These are phyloP conservation scores for Teunomyces lycoperdinae DNA, from an alignment of 805 yeast genomes.

Conservation along the genomic window DNA sequence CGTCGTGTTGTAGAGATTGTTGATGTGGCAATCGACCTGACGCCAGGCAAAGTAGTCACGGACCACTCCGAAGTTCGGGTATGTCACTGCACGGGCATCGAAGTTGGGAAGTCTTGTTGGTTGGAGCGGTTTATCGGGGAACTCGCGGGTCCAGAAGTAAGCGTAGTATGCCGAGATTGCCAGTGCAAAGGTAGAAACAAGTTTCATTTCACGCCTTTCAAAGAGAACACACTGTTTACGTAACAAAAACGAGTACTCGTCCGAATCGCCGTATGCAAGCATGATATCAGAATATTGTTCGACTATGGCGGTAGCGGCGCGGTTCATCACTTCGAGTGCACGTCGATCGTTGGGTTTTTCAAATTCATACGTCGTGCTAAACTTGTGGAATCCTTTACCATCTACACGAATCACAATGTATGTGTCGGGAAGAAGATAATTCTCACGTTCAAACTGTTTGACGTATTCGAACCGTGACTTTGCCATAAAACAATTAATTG, in stretches of 20 bases:
- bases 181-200: constrained; percentile 79
- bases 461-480: constrained; percentile 89
- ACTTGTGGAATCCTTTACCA: constrained; percentile 91
- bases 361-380: constrained; percentile 70
- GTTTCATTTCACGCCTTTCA: constrained; percentile 79
- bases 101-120: constrained; percentile 71
- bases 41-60: constrained; percentile 92
- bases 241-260: constrained; percentile 85
- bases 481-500: constrained; percentile 50
- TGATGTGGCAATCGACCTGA: constrained; percentile 94
- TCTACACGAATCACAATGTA: constrained; percentile 84
- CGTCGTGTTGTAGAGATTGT: constrained; percentile 87
- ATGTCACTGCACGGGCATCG: constrained; percentile 86
- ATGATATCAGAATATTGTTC: constrained; percentile 65
- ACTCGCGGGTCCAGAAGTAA: constrained; percentile 59
- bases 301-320: constrained; percentile 68
- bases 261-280: constrained; percentile 92
- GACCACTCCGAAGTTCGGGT: constrained; percentile 61
- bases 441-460: constrained; percentile 72
- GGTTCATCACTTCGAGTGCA: constrained; percentile 80
- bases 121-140: constrained; percentile 49
- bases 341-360: constrained; percentile 81
- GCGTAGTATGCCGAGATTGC: constrained; percentile 76
- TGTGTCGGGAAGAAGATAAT: constrained; percentile 70
- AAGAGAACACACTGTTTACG: constrained; percentile 62